Evolutionary conservation across 2,329 filamentous ascomycete genomes (phyloP).

Genomic region (Fusarium buharicum): DNA sequence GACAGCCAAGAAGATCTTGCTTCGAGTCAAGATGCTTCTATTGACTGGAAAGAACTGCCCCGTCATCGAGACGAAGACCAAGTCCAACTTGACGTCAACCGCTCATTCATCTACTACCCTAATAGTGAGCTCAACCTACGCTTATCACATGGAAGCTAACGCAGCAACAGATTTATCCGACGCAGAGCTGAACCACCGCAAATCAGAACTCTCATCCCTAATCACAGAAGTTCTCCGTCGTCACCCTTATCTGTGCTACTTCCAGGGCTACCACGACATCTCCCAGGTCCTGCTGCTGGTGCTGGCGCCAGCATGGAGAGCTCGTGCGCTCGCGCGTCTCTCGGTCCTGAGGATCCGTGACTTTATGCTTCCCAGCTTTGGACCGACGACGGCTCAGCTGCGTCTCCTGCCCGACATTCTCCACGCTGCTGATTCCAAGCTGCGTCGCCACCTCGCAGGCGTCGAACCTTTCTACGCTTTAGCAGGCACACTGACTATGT

Average conservation of each 20-base stretch:
- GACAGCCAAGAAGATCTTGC: conserved; percentile 23
- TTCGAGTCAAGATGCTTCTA: conserved; percentile 26
- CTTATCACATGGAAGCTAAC: conserved; percentile 19
- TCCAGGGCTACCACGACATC: conserved; percentile 99
- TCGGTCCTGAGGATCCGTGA: conserved; percentile 92
- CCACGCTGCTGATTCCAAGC: conserved; percentile 72
- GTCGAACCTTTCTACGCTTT: conserved; percentile 92
- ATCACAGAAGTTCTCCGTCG: conserved; percentile 84
- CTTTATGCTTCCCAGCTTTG: conserved; percentile 93
- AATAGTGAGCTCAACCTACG: conserved; percentile 62
- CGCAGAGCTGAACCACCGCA: conserved; percentile 75
- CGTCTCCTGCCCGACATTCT: conserved; percentile 86
- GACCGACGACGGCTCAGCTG: conserved; percentile 85
- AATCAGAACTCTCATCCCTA: conserved; percentile 79
- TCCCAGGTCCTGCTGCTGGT: conserved; percentile 94
- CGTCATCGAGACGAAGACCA: conserved; percentile 90
- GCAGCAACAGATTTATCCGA: conserved; percentile 69
- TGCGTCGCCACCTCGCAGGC: conserved; percentile 79
- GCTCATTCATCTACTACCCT: conserved; percentile 98
- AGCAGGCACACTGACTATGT: conserved; percentile 93
- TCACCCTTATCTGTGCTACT: conserved; percentile 89
- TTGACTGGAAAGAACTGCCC: conserved; percentile 70
- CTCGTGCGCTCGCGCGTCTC: conserved; percentile 77
- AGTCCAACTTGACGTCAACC: conserved; percentile 89
- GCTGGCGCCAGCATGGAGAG: conserved; percentile 70